Conservation (phyloP, 129 eudicot genomes). For the Tagetes erecta region DNA sequence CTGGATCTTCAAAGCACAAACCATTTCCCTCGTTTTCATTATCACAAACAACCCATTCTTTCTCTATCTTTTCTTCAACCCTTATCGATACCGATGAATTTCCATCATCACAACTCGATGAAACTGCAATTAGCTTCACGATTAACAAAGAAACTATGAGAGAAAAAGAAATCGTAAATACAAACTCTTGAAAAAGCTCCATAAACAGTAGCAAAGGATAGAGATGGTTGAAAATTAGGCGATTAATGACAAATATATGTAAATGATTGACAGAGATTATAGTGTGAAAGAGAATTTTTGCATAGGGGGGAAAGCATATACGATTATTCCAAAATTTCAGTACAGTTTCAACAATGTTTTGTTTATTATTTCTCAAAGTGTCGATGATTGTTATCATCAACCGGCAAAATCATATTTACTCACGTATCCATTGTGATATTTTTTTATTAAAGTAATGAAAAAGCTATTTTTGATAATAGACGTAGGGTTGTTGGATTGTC, state of each 20-base stretch:
- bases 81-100: slow-evolving; percentile 16
- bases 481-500: no score
- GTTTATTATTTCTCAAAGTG: neutral
- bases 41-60: slow-evolving; percentile 31
- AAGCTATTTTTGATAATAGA: no score
- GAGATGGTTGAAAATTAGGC: slow-evolving; percentile 17
- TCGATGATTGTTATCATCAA: neutral
- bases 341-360: slow-evolving; percentile 13
- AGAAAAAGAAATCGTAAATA: slow-evolving; percentile 45
- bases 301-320: slow-evolving; percentile 46
- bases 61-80: slow-evolving; percentile 26
- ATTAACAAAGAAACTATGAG: slow-evolving; percentile 41
- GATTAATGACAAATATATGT: neutral
- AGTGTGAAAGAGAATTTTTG: slow-evolving; percentile 29
- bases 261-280: slow-evolving; percentile 24
- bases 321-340: slow-evolving; percentile 25
- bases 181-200: slow-evolving; percentile 50
- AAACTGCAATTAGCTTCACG: slow-evolving; percentile 40
- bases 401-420: slow-evolving; percentile 13
- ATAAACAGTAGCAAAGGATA: slow-evolving; percentile 23
- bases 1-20: slow-evolving; percentile 21
- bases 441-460: neutral
- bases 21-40: neutral
- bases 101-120: slow-evolving; percentile 32
- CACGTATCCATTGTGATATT: neutral